Evolutionary conservation across 2,329 filamentous ascomycete genomes (phyloP).

Genomic region (Scorias spongiosa): DNA sequence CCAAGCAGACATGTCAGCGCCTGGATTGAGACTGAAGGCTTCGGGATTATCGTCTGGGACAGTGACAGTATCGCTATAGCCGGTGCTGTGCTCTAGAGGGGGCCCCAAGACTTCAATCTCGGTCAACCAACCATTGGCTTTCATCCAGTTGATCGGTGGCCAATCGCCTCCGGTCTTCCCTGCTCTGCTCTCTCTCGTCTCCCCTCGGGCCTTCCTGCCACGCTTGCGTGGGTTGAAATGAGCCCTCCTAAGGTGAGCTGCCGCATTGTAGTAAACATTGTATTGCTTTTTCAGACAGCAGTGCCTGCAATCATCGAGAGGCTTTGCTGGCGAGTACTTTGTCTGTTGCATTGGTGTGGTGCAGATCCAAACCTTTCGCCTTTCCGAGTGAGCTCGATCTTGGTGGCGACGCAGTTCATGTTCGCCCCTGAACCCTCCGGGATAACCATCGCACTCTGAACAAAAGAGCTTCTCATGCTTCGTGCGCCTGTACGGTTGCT

Average conservation of each 20-base stretch:
- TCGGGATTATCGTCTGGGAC: background rate
- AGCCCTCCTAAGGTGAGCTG: conserved; percentile 71
- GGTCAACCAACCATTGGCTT: conserved; percentile 32
- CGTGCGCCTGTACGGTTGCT: conserved; percentile 46
- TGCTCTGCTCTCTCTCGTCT: conserved; percentile 38
- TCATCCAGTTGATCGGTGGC: conserved; percentile 45
- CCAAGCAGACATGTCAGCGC: background rate
- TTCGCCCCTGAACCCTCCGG: conserved; percentile 69
- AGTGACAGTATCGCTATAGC: background rate
- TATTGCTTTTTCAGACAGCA: conserved; percentile 68
- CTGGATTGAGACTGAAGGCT: background rate
- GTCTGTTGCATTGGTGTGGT: conserved; percentile 31
- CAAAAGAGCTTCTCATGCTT: conserved; percentile 60
- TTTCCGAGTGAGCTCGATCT: conserved; percentile 48
- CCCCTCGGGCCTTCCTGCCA: conserved; percentile 41
- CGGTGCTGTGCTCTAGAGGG: background rate
- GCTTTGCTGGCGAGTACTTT: conserved; percentile 33
- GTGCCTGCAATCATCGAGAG: conserved; percentile 69
- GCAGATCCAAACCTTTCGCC: conserved; percentile 48
- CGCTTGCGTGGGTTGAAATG: conserved; percentile 65
- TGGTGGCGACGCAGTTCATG: conserved; percentile 49
- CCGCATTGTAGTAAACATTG: conserved; percentile 86
- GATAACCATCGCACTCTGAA: conserved; percentile 52
- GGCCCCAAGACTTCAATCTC: background rate
- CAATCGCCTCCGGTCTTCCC: conserved; percentile 48